Evolutionary conservation across 208 protist genomes (phyloP).

Genomic region (Chromosphaera perkinsii): DNA sequence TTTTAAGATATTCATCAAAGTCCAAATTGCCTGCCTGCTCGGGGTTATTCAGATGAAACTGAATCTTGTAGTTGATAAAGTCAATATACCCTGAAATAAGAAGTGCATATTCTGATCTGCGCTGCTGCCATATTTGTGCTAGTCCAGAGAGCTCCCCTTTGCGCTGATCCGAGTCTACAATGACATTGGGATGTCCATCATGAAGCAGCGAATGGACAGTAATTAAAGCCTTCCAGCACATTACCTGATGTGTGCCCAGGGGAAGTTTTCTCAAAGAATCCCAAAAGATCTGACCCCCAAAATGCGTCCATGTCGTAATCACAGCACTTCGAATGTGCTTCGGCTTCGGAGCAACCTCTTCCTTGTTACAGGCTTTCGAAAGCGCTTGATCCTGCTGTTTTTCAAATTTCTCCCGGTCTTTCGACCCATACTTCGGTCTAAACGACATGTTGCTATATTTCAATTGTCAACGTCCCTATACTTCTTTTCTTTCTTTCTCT

Average conservation of each 20-base stretch:
- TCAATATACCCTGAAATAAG: background rate
- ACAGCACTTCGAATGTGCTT: conserved; percentile 20
- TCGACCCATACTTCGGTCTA: no score
- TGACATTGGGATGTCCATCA: conserved; percentile 5
- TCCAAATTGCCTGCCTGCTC: conserved; percentile 6
- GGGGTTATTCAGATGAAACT: conserved; percentile 7
- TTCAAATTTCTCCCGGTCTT: background rate
- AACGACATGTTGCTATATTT: no score
- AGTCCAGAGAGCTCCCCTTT: background rate
- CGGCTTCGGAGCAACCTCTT: conserved; percentile 13
- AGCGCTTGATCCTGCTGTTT: conserved; percentile 1
- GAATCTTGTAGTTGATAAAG: conserved; percentile 11
- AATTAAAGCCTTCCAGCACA: conserved; percentile 24
- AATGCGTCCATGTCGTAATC: background rate
- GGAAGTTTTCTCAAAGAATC: background rate
- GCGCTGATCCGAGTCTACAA: background rate
- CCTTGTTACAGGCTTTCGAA: background rate
- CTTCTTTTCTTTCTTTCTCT: no score
- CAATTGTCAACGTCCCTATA: no score
- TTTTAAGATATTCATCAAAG: background rate
- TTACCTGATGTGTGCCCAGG: background rate
- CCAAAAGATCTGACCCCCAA: conserved; percentile 6
- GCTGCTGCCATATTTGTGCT: background rate
- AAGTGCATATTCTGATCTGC: background rate
- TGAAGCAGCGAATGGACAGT: conserved; percentile 7